Evolutionary conservation across 2,329 filamentous ascomycete species (phyloP).

Genomic region (Ophiostoma triangulosporum): DNA sequence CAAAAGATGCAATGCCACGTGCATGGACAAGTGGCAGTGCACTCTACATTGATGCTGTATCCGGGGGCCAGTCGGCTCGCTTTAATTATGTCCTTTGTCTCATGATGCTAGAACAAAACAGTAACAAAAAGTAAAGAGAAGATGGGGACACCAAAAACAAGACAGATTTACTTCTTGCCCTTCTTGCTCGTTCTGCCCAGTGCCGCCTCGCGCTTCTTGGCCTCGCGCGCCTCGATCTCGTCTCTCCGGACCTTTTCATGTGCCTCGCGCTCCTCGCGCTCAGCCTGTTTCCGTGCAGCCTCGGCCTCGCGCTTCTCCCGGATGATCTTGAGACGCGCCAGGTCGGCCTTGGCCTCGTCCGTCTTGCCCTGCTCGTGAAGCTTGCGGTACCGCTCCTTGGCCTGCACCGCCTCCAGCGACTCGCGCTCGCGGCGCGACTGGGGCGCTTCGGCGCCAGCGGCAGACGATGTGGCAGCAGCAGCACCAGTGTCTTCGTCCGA

Average conservation of each 20-base stretch:
- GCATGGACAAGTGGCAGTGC: not conserved
- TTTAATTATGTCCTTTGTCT: not conserved
- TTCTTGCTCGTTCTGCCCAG: constrained; percentile 33
- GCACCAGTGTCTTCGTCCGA: not conserved
- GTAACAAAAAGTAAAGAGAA: not conserved
- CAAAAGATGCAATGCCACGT: not conserved
- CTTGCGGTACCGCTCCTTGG: constrained; percentile 82
- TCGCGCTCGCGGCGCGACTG: constrained; percentile 46
- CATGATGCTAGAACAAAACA: not conserved
- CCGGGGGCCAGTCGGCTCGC: not conserved
- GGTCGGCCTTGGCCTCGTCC: constrained; percentile 80
- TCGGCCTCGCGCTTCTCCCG: constrained; percentile 78
- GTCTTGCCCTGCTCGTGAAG: constrained; percentile 92
- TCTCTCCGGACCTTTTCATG: constrained; percentile 33
- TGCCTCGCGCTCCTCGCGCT: constrained; percentile 43
- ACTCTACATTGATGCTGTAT: not conserved
- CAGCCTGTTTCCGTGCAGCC: constrained; percentile 62
- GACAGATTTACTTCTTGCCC: constrained; percentile 26
- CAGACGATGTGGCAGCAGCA: too few species aligned
- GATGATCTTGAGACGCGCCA: constrained; percentile 71
- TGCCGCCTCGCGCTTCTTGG: constrained; percentile 41
- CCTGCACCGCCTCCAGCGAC: constrained; percentile 73
- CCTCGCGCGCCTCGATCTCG: constrained; percentile 41
- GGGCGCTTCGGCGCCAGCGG: constrained; percentile 13
- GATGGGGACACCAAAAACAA: not conserved